A percentile compares a stretch with the other conserved stretches of the same genome.
phyloP scores from a whole-genome alignment of 805 yeast genomes.

The Candida nemodendra region DNA sequence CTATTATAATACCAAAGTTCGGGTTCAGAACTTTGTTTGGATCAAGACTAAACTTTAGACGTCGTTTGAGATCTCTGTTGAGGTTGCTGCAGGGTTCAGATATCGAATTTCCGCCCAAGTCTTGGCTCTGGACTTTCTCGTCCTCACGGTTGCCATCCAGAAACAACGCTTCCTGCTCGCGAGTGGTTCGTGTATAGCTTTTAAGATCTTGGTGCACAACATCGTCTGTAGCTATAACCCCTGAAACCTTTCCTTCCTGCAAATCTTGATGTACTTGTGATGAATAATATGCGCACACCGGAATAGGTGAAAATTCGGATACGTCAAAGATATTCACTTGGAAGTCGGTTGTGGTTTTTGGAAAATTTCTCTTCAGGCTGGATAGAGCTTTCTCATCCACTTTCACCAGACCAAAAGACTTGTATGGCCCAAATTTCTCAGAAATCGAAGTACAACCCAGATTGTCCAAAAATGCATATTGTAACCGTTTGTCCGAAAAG shows the following conservation, averaged over 20 bases:
- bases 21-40: conserved; percentile 18
- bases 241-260: neutral
- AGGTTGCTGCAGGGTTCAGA: no score
- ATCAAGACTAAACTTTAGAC: conserved; percentile 15
- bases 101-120: no score
- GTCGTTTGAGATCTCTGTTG: conserved; percentile 11
- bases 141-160: no score
- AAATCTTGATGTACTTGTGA: neutral
- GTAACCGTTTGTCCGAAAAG: conserved; percentile 2
- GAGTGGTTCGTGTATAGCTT: neutral
- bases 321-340: neutral
- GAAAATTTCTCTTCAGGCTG: neutral
- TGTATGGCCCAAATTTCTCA: neutral
- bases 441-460: conserved; percentile 1
- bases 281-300: conserved; percentile 1
- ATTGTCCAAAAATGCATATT: conserved; percentile 11
- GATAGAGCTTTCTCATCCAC: neutral
- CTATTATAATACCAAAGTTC: neutral
- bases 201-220: conserved; percentile 5
- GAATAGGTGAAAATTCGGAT: neutral
- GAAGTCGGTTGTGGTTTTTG: neutral
- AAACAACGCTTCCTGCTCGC: neutral
- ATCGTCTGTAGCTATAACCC: conserved; percentile 7
- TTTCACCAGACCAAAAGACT: conserved; percentile 6
- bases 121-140: no score